A percentile compares a stretch with the other conserved stretches of the same genome.
Evolutionary conservation across 345 rosid species (phyloP).

Genomic region (Lenwebbia sp.): DNA sequence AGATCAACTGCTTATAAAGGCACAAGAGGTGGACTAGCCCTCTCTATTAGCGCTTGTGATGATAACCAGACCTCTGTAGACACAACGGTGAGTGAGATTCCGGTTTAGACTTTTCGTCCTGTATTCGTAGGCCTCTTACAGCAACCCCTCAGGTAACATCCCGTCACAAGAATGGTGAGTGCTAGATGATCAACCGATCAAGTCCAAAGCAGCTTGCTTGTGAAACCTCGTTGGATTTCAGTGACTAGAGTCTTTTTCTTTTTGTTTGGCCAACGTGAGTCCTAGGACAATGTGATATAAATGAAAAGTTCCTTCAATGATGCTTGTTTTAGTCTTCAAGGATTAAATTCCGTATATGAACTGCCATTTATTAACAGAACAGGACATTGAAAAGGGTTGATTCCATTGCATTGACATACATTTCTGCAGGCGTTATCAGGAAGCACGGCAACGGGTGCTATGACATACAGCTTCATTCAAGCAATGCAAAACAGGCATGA

Average conservation of each 20-base stretch:
- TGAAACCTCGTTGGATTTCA: background rate
- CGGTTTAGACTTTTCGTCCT: background rate
- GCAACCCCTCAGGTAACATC: background rate
- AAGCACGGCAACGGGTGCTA: constrained; percentile 42
- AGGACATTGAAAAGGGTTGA: background rate
- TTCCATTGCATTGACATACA: background rate
- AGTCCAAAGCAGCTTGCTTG: background rate
- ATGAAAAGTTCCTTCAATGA: background rate
- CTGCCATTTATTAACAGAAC: background rate
- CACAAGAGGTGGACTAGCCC: constrained; percentile 61
- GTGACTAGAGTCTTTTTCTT: background rate
- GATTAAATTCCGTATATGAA: background rate
- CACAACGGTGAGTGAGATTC: constrained; percentile 30
- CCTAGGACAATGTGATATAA: background rate
- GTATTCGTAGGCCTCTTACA: background rate
- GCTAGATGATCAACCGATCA: background rate
- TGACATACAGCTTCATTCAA: constrained; percentile 74
- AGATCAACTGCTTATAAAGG: constrained; percentile 32
- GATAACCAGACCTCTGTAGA: constrained; percentile 43
- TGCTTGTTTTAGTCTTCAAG: background rate
- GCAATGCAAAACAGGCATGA: constrained; percentile 50
- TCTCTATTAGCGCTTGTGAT: constrained; percentile 66
- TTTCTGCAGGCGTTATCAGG: constrained; percentile 49
- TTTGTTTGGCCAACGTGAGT: background rate
- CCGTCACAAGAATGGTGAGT: background rate